Evolutionary conservation across 345 rosid species (phyloP).

Genomic region (Rhizophora apiculata): DNA sequence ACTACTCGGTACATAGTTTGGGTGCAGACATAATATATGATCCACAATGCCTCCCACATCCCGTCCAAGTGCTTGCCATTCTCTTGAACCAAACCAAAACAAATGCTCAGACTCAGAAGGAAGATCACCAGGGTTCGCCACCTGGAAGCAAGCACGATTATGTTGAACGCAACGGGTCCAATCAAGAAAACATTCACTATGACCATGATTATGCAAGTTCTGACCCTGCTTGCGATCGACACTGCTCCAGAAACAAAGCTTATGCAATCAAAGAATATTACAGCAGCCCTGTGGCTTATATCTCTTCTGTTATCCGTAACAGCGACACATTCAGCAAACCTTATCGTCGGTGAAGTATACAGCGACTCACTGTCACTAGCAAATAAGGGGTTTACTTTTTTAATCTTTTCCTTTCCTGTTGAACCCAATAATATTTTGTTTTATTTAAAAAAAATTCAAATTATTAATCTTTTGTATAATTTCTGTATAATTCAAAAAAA

Average conservation of each 20-base stretch:
- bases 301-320: conserved; percentile 76
- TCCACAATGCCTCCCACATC: conserved; percentile 66
- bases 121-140: neutral
- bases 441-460: no score
- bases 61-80: conserved; percentile 50
- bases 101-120: conserved; percentile 14
- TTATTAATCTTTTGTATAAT: no score
- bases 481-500: no score
- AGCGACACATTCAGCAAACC: conserved; percentile 58
- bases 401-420: neutral
- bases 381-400: neutral
- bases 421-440: no score
- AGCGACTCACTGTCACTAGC: conserved; percentile 41
- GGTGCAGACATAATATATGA: conserved; percentile 40
- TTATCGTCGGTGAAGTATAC: conserved; percentile 42
- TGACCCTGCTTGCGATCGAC: neutral
- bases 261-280: no score
- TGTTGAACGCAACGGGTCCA: conserved; percentile 5
- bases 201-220: neutral
- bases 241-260: neutral
- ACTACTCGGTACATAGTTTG: no score
- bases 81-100: conserved; percentile 39
- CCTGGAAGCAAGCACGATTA: neutral
- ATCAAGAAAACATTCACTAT: conserved; percentile 9
- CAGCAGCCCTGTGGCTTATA: conserved; percentile 51